These are phyloP conservation scores for Tardiomyces depauwii DNA, from an alignment of 1,139 yeast genomes.

Conservation along the genomic window DNA sequence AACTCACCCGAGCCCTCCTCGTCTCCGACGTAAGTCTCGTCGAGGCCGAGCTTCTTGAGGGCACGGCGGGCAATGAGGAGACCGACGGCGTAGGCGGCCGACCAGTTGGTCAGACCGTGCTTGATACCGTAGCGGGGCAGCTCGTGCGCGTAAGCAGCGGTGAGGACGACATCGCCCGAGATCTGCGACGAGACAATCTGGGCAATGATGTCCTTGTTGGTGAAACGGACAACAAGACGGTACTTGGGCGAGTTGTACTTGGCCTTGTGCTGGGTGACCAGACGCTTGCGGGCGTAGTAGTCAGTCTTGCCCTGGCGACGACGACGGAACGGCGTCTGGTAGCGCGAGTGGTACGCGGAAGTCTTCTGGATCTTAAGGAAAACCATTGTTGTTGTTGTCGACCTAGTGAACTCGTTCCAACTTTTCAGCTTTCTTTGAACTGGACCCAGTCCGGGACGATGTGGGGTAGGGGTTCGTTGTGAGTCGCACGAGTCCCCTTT, in stretches of 20 bases:
- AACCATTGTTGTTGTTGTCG: conserved; percentile 41
- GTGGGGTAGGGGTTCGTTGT: background rate
- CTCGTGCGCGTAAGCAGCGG: conserved; percentile 99
- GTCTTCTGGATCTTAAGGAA: conserved; percentile 64
- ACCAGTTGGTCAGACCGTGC: conserved; percentile 99
- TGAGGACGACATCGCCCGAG: conserved; percentile 91
- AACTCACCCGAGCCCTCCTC: conserved; percentile 99
- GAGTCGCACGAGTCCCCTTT: too few relatives aligned
- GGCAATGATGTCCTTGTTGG: conserved; percentile 98
- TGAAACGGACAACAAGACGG: conserved; percentile 99
- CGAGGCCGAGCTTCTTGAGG: conserved; percentile 94
- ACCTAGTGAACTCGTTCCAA: background rate
- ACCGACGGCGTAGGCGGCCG: conserved; percentile 99
- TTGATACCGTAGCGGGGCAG: conserved; percentile 95
- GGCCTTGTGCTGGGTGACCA: conserved; percentile 99
- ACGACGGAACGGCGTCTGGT: conserved; percentile 99
- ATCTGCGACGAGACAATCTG: conserved; percentile 95
- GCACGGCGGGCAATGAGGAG: conserved; percentile 99
- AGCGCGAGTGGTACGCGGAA: conserved; percentile 97
- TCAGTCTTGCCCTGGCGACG: conserved; percentile 99
- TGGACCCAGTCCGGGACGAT: background rate
- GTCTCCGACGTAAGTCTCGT: conserved; percentile 97
- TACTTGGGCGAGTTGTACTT: conserved; percentile 99
- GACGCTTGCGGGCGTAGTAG: conserved; percentile 99
- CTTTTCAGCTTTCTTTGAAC: background rate